A percentile compares a stretch with the other conserved stretches of the same genome.
Conservation (phyloP, 768 basidiomycete species). For the Neoboletus subvelutipes region DNA sequence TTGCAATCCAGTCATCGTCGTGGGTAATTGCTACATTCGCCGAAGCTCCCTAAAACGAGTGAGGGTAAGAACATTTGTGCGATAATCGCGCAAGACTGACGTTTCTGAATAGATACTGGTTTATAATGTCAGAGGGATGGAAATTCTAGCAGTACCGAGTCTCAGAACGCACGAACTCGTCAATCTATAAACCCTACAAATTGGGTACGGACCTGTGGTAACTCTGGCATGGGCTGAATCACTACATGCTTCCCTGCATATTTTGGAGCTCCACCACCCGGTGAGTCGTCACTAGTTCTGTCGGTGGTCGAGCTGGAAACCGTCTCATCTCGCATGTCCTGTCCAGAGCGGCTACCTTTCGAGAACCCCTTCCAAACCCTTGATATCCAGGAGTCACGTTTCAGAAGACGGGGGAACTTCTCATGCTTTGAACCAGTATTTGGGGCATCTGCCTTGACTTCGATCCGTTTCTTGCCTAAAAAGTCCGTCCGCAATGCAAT, state of each 20-base stretch:
- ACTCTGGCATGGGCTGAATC: background rate
- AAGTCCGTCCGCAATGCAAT: constrained; percentile 10
- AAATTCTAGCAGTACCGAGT: background rate
- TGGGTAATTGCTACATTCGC: background rate
- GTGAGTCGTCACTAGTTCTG: no score
- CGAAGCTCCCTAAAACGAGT: background rate
- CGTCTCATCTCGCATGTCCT: background rate
- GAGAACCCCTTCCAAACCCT: background rate
- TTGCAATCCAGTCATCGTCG: background rate
- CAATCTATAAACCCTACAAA: background rate
- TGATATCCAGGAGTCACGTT: background rate
- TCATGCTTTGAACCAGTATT: background rate
- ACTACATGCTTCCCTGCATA: background rate
- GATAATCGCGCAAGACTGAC: background rate
- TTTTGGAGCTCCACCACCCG: background rate
- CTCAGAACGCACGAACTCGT: background rate
- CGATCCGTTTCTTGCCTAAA: background rate
- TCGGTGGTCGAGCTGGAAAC: background rate
- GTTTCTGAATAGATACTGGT: background rate
- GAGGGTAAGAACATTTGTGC: background rate
- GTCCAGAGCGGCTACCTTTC: background rate
- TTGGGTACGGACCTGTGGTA: background rate
- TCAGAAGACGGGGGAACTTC: background rate
- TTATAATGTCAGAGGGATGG: background rate
- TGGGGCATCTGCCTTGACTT: constrained; percentile 1